Base-by-base conservation (phyloP, 2,329 filamentous ascomycete genomes). In the Neofusicoccum umdonicola region DNA sequence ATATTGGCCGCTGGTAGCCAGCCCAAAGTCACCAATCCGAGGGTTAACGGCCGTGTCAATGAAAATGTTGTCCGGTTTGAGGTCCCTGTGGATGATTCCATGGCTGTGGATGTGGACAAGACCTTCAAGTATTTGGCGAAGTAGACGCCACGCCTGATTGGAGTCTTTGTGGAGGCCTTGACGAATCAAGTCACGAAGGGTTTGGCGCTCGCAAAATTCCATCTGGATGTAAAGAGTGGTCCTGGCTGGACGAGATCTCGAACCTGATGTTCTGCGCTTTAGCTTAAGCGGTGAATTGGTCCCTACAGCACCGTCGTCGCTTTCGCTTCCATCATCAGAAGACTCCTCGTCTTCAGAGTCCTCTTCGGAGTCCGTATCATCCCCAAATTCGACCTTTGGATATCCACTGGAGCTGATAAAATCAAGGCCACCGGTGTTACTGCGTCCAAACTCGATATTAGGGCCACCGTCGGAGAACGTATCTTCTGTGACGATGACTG, bases 41-140 rank as follows among this genome's bases (percentile, higher is more conserved):
- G 96, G 93, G 70, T 96, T 95, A 68, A 93, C 92, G 2, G 89
- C 85, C 7, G 90, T 87, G 71, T 98, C 94, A 68, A 99, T 96
- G 78, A 99, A 99, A 35, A 99, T 89, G 69, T 99, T 99, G 73
- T 98, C 95, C 0, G 95, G 95, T 74, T 99, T 99, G 34, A 99
- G 83, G 76, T 99, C 95, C 8, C 95, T 90, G 75, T 99, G 95
- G 13, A 98, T 95, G 68, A 99, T 96, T 57, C 91, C 93, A 65
- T 94, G 85, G 11, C 89, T 86, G 75, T 99, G 95, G 48, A 99
- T 95, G 74, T 98, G 92, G 13, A 87, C 88, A 45, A 99, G 79
- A 0, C 94, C 95, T 76, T 98, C 93, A 4, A 98, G 81, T 11
- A 98, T 89, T 71, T 98, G 94, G 37, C 94, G 88, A 69, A 98